Evolutionary conservation across 768 basidiomycete species (phyloP).

Genomic region (Wakefieldia striispora): DNA sequence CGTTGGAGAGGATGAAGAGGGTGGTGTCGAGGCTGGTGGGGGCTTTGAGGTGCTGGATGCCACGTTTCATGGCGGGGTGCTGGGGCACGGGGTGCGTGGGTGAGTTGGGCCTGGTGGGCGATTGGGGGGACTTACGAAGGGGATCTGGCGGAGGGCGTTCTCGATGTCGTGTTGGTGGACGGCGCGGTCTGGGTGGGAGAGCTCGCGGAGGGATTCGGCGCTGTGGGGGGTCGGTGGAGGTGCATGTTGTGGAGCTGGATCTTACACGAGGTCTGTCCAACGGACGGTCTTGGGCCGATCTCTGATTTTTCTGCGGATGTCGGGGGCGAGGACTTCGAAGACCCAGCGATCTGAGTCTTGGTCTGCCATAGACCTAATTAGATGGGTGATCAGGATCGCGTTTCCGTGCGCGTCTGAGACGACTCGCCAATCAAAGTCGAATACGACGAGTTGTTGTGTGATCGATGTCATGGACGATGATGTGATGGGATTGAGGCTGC

Average conservation of each 20-base stretch:
- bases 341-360: conserved; percentile 97
- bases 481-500: neutral
- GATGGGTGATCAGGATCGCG: neutral
- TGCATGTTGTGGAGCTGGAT: no score
- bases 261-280: conserved; percentile 96
- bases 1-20: conserved; percentile 91
- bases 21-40: conserved; percentile 58
- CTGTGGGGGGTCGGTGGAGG: no score
- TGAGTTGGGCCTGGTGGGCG: neutral
- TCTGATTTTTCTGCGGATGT: conserved; percentile 75
- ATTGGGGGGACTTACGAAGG: conserved; percentile 60
- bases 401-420: neutral
- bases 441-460: conserved; percentile 78
- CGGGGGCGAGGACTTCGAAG: conserved; percentile 82
- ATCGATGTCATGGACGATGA: conserved; percentile 17
- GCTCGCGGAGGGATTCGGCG: conserved; percentile 67
- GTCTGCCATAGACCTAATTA: conserved; percentile 91
- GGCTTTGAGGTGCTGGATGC: conserved; percentile 73
- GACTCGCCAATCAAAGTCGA: conserved; percentile 93
- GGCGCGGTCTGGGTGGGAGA: conserved; percentile 55
- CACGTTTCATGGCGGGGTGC: conserved; percentile 97
- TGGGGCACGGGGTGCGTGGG: conserved; percentile 31
- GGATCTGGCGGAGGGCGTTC: conserved; percentile 73
- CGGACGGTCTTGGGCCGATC: conserved; percentile 53
- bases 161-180: conserved; percentile 75